Conservation (phyloP, 2,329 filamentous ascomycete genomes). For the Ceratocystis albifundus region DNA sequence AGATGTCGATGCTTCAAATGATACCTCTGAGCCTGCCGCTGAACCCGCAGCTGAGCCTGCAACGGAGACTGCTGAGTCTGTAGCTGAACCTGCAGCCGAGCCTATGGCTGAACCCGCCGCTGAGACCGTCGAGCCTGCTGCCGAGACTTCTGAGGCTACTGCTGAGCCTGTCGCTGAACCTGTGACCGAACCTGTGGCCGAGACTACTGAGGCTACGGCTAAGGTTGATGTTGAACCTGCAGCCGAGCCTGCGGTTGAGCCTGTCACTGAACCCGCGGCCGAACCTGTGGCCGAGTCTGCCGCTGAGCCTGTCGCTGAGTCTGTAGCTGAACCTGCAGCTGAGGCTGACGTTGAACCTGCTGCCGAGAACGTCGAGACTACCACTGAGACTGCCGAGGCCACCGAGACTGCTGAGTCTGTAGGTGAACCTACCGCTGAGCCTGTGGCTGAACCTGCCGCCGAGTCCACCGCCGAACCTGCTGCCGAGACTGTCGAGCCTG, state of each 20-base stretch:
- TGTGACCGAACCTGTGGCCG: not conserved
- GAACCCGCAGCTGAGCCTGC: not conserved
- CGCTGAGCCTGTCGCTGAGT: slow-evolving; percentile 13
- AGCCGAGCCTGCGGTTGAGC: slow-evolving; percentile 11
- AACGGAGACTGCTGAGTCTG: not conserved
- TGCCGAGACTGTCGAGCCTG: slow-evolving; percentile 13
- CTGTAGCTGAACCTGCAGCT: not conserved
- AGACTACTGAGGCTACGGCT: not conserved
- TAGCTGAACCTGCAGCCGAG: not conserved
- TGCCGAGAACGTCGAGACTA: too few species aligned
- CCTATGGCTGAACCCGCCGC: not conserved
- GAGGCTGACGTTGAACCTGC: not conserved
- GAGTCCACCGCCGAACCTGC: slow-evolving; percentile 1
- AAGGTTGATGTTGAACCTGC: not conserved
- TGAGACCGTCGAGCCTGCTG: not conserved
- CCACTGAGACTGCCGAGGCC: too few species aligned
- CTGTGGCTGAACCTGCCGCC: slow-evolving; percentile 8
- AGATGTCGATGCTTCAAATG: not conserved
- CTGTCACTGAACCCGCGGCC: too few species aligned
- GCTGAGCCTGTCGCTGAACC: not conserved
- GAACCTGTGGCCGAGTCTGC: slow-evolving; percentile 5
- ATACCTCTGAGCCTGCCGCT: not conserved
- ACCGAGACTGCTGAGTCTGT: too few species aligned
- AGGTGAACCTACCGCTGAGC: not conserved
- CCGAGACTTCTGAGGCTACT: not conserved